Base-by-base conservation (phyloP, 2,329 filamentous ascomycete genomes). In the Phaeosphaeria sp. region DNA sequence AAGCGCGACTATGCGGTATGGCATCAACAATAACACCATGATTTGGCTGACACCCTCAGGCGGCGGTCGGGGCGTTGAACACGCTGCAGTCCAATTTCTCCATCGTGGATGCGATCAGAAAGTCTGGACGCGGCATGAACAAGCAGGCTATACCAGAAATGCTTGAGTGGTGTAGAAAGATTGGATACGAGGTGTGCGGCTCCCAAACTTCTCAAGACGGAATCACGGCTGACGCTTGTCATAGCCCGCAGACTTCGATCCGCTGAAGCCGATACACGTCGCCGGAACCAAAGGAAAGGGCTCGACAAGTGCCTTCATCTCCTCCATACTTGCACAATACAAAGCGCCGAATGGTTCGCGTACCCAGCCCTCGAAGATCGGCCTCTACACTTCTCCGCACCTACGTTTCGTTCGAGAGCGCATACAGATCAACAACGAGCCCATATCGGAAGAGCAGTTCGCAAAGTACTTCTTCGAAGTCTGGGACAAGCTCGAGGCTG, bases 271-370 rank as follows among this genome's bases (percentile, higher is more conserved):
- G 64, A 87, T 98, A 59, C 94, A 98, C 74, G 88, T 98, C 46
- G 91, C 94, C 1, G 94, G 94, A 13, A 97, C 93, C 4, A 98
- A 97, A 76, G 94, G 94, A 59, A 98, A 97, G 77, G 93, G 93
- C 42, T 95, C 91, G 2, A 93, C 92, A 0, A 92, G 91, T 64
- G 90, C 93, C 9, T 94, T 93, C 74, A 86, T 92, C 20, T 92
- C 92, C 15, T 89, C 89, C 2, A 91, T 96, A 61, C 82, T 97
- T n/a, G 79, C 83, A 3, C 86, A 89, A 66, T 89, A 89, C 71
- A 75, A 81, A 2, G 73, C 79, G 2, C 68, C 80, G 69, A 56
- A 70, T 21, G 65, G 67, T 53, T 36, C 73, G 49, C 49, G 59
- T 60, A 77, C 61, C 56, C 79, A 61, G 59, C 76, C 75, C 21